These are phyloP conservation scores for Quercus aquifolioides DNA, from an alignment of 306 rosid species.

Conservation along the genomic window DNA sequence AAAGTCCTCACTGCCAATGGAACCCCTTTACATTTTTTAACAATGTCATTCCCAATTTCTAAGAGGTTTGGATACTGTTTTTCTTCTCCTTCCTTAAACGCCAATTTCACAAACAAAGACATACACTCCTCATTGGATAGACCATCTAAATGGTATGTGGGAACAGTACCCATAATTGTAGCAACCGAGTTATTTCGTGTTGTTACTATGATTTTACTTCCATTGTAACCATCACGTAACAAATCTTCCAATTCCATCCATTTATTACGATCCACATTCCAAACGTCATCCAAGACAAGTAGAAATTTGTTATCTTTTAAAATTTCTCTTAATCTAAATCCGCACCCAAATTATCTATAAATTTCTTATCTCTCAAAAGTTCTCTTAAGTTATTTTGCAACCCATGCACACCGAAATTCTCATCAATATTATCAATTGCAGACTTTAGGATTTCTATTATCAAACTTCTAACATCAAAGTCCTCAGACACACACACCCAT, in stretches of 20 bases:
- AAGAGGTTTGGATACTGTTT: neutral
- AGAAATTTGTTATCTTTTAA: neutral
- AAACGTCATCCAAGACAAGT: conserved; percentile 9
- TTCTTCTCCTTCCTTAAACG: conserved; percentile 29
- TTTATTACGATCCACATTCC: conserved; percentile 9
- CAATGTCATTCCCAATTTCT: conserved; percentile 20
- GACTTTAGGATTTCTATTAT: conserved; percentile 11
- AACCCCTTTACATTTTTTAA: conserved; percentile 30
- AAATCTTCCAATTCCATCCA: conserved; percentile 6
- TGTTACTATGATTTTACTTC: conserved; percentile 22
- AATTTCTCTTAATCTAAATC: neutral
- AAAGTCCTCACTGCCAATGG: conserved; percentile 35
- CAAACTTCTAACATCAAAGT: conserved; percentile 13
- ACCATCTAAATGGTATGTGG: neutral
- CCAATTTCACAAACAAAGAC: conserved; percentile 25
- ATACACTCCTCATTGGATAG: neutral
- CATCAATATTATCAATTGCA: neutral
- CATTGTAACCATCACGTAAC: neutral
- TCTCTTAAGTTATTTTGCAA: neutral
- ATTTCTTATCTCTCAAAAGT: neutral
- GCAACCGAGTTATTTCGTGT: neutral
- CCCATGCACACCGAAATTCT: neutral
- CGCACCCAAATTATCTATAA: neutral
- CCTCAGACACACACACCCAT: conserved; percentile 19
- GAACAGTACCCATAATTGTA: conserved; percentile 8